phyloP scores from a whole-genome alignment of 2,329 filamentous ascomycete species.

The Alternaria incomplexa region DNA sequence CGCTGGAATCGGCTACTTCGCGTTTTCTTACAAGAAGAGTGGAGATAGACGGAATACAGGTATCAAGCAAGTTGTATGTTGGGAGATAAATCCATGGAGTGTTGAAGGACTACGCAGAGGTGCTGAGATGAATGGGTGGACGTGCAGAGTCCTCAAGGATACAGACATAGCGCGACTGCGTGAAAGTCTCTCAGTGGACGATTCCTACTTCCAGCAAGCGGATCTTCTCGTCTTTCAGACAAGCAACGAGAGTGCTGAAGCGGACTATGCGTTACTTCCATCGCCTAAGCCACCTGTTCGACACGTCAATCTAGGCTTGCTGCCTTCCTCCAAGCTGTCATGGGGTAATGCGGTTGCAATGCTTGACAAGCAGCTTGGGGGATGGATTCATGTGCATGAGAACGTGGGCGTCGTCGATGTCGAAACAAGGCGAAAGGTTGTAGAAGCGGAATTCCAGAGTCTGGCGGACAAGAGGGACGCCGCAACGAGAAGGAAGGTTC shows the following conservation, averaged over 20 bases:
- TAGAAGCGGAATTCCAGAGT: conserved; percentile 50
- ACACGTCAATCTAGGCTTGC: conserved; percentile 65
- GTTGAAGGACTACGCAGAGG: conserved; percentile 54
- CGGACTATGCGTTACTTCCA: neutral
- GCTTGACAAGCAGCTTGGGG: conserved; percentile 54
- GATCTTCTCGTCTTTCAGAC: conserved; percentile 51
- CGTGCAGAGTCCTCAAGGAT: conserved; percentile 7
- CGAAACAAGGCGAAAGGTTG: conserved; percentile 34
- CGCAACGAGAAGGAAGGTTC: conserved; percentile 9
- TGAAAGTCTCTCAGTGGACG: neutral
- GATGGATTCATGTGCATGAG: conserved; percentile 68
- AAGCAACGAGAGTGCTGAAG: conserved; percentile 45
- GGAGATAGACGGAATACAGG: conserved; percentile 65
- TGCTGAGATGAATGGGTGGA: conserved; percentile 51
- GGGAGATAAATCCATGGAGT: conserved; percentile 77
- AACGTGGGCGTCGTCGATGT: conserved; percentile 56
- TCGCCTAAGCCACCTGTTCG: conserved; percentile 49
- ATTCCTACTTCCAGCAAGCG: neutral
- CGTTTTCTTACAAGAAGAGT: conserved; percentile 78
- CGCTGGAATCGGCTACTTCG: conserved; percentile 92
- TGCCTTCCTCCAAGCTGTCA: conserved; percentile 59
- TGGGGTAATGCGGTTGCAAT: conserved; percentile 59
- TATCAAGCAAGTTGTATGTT: conserved; percentile 74
- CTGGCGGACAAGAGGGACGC: conserved; percentile 15
- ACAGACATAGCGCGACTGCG: neutral